phyloP scores from a whole-genome alignment of 805 yeast species.

The Ogataea salicorniae region DNA sequence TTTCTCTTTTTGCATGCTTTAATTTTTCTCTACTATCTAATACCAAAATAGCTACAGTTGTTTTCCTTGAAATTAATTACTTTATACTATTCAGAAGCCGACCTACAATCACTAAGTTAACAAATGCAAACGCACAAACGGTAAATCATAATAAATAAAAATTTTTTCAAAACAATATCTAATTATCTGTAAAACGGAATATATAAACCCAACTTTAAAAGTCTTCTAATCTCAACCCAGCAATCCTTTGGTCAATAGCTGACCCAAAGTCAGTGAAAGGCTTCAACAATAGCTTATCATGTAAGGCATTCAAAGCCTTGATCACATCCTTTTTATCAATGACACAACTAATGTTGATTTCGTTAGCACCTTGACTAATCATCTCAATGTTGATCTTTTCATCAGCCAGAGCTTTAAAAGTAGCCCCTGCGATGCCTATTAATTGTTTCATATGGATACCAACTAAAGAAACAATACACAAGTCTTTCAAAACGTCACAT shows the following conservation, averaged over 20 bases:
- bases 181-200: background rate
- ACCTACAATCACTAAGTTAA: too few relatives aligned
- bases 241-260: conserved; percentile 41
- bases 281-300: conserved; percentile 62
- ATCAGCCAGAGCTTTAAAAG: conserved; percentile 92
- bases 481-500: conserved; percentile 80
- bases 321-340: conserved; percentile 77
- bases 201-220: conserved; percentile 1
- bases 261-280: conserved; percentile 28
- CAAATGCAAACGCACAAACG: background rate
- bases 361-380: conserved; percentile 98
- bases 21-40: too few relatives aligned
- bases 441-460: conserved; percentile 97
- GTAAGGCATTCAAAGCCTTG: conserved; percentile 82
- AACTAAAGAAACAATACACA: conserved; percentile 90
- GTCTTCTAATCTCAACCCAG: conserved; percentile 36
- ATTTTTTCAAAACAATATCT: too few relatives aligned
- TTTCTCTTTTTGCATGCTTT: too few relatives aligned
- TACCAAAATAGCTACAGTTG: too few relatives aligned
- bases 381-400: conserved; percentile 91
- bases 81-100: too few relatives aligned
- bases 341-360: conserved; percentile 94
- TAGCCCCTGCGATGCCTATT: conserved; percentile 95
- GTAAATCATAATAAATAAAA: background rate
- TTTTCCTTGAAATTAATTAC: too few relatives aligned